phyloP scores from a whole-genome alignment of 2,329 filamentous ascomycete species.

The Neocatenulostroma microsporum region DNA sequence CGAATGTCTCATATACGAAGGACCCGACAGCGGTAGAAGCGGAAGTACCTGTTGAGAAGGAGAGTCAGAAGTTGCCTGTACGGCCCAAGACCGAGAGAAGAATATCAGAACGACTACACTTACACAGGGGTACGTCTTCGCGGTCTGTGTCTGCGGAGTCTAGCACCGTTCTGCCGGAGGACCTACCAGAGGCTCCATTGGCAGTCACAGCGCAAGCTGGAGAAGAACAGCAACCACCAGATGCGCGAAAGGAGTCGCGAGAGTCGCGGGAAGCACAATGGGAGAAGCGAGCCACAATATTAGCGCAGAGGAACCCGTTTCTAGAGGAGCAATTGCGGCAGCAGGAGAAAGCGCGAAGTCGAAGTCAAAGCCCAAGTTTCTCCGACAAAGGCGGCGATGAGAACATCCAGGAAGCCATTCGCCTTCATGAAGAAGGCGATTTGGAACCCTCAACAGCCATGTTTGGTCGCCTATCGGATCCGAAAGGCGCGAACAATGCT shows the following conservation, averaged over 20 bases:
- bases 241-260: conserved; percentile 31
- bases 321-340: conserved; percentile 27
- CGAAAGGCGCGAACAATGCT: conserved; percentile 78
- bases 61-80: conserved; percentile 15
- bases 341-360: conserved; percentile 5
- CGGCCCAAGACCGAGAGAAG: conserved; percentile 34
- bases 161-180: conserved; percentile 66
- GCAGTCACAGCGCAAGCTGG: conserved; percentile 43
- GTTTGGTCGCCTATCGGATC: conserved; percentile 77
- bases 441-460: conserved; percentile 72
- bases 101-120: conserved; percentile 63
- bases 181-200: conserved; percentile 76
- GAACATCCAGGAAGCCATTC: conserved; percentile 92
- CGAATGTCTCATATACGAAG: conserved; percentile 23
- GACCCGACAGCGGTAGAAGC: conserved; percentile 12
- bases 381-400: conserved; percentile 35
- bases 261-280: conserved; percentile 64
- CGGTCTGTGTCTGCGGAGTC: conserved; percentile 47
- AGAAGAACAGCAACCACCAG: conserved; percentile 16
- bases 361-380: conserved; percentile 30
- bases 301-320: conserved; percentile 53
- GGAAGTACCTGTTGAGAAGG: too few species aligned
- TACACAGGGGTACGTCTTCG: conserved; percentile 51
- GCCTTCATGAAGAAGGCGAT: conserved; percentile 78
- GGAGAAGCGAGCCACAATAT: conserved; percentile 87